phyloP scores from a whole-genome alignment of 768 basidiomycete species.

The Lactarius sanguifluus region DNA sequence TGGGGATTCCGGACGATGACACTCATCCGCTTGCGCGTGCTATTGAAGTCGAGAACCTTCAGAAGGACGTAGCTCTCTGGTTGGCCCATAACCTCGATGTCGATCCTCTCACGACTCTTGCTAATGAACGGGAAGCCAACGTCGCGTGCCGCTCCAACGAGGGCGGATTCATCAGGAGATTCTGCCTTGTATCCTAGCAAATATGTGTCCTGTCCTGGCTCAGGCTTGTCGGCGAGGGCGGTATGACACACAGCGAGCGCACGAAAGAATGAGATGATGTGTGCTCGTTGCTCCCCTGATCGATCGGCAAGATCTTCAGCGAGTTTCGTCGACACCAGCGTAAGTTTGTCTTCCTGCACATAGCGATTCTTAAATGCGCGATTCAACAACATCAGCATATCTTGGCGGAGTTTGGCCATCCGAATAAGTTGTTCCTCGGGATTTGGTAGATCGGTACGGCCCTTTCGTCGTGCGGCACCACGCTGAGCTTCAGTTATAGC shows the following conservation, averaged over 20 bases:
- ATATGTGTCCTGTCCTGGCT: constrained; percentile 58
- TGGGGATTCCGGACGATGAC: constrained; percentile 85
- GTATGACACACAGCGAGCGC: constrained; percentile 93
- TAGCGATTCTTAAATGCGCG: constrained; percentile 87
- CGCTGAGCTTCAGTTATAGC: constrained; percentile 95
- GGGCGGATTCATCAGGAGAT: constrained; percentile 92
- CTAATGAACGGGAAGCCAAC: constrained; percentile 89
- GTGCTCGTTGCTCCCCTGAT: constrained; percentile 55
- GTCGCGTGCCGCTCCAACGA: constrained; percentile 90
- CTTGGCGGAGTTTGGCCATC: constrained; percentile 61
- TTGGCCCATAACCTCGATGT: constrained; percentile 92
- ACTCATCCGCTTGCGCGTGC: constrained; percentile 93
- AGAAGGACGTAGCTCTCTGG: constrained; percentile 77
- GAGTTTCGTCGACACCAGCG: constrained; percentile 83
- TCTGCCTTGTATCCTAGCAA: constrained; percentile 91
- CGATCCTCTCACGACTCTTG: constrained; percentile 69
- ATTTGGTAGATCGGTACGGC: constrained; percentile 60
- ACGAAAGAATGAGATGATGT: constrained; percentile 86
- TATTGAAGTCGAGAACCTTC: constrained; percentile 90
- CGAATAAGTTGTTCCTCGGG: constrained; percentile 70
- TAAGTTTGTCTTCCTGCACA: constrained; percentile 75
- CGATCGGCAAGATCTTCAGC: constrained; percentile 74
- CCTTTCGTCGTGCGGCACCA: constrained; percentile 84
- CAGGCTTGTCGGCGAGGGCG: constrained; percentile 78
- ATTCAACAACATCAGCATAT: constrained; percentile 77